A percentile compares a stretch with the other conserved stretches of the same genome.
Evolutionary conservation across 2,329 filamentous ascomycete species (phyloP).

Genomic region (Aspergillus novofumigatus): DNA sequence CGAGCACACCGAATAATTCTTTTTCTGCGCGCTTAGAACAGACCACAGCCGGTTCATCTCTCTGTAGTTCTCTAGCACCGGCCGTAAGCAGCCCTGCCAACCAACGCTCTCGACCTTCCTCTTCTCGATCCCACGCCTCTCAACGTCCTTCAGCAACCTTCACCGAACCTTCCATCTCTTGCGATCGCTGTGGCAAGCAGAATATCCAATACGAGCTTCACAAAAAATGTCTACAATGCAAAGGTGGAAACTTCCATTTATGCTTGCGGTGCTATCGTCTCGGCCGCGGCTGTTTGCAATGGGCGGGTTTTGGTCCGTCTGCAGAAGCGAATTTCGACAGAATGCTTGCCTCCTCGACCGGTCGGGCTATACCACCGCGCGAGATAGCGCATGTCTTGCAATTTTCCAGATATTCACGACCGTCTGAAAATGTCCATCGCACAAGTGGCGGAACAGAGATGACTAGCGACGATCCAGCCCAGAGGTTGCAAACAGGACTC

Average conservation of each 20-base stretch:
- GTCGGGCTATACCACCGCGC: constrained; percentile 8
- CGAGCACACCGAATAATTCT: constrained; percentile 5
- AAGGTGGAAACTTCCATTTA: constrained; percentile 68
- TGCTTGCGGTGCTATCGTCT: constrained; percentile 76
- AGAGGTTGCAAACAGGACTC: constrained; percentile 69
- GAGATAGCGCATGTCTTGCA: constrained; percentile 50
- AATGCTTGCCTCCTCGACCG: constrained; percentile 31
- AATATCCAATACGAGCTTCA: constrained; percentile 84
- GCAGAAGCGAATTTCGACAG: constrained; percentile 66
- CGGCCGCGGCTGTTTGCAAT: constrained; percentile 74
- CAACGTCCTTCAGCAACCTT: constrained; percentile 41
- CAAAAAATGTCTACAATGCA: constrained; percentile 73
- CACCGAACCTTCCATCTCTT: constrained; percentile 68
- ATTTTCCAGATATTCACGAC: constrained; percentile 32
- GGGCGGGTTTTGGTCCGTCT: constrained; percentile 79
- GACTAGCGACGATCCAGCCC: constrained; percentile 63
- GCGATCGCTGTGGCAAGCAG: constrained; percentile 63
- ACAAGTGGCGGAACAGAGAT: constrained; percentile 44
- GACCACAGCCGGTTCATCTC: constrained; percentile 3
- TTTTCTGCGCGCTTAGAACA: constrained; percentile 12
- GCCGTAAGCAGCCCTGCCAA: constrained; percentile 15
- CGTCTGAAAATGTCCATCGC: constrained; percentile 22
- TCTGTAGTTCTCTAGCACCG: constrained; percentile 10
- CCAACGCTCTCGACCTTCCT: constrained; percentile 26
- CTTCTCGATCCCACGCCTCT: constrained; percentile 29